These are phyloP conservation scores for Aspergillus vadensis DNA, from an alignment of 2,329 filamentous ascomycete genomes.

Conservation along the genomic window DNA sequence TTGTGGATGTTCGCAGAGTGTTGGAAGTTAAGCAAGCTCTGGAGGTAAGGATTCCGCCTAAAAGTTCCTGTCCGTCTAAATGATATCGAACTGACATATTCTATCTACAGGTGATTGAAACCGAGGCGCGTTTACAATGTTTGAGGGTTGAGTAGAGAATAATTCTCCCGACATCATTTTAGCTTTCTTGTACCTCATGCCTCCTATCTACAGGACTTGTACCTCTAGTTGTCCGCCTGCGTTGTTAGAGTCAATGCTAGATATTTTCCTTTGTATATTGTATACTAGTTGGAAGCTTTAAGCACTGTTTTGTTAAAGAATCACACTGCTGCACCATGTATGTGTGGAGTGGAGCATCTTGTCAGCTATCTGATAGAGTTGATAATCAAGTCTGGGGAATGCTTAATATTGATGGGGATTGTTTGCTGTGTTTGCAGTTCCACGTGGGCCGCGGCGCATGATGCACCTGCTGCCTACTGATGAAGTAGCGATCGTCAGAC, in stretches of 20 bases:
- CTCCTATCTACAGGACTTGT: conserved; percentile 39
- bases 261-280: conserved; percentile 28
- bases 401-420: conserved; percentile 17
- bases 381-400: background rate
- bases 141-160: conserved; percentile 70
- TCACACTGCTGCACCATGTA: background rate
- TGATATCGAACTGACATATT: conserved; percentile 19
- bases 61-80: background rate
- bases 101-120: conserved; percentile 71
- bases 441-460: conserved; percentile 14
- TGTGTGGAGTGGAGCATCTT: background rate
- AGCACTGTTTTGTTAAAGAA: no score
- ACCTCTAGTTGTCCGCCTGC: conserved; percentile 42
- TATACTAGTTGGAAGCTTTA: background rate
- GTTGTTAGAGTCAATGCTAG: conserved; percentile 43
- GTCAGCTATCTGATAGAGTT: background rate
- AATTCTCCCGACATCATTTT: conserved; percentile 28
- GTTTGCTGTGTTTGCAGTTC: conserved; percentile 29
- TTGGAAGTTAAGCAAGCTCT: conserved; percentile 94
- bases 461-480: conserved; percentile 11
- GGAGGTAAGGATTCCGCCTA: conserved; percentile 66
- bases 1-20: conserved; percentile 85
- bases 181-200: conserved; percentile 35
- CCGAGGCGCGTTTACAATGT: conserved; percentile 86
- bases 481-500: conserved; percentile 2